Conservation (phyloP, 2,329 filamentous ascomycete genomes). For the Talaromyces pinophilus region DNA sequence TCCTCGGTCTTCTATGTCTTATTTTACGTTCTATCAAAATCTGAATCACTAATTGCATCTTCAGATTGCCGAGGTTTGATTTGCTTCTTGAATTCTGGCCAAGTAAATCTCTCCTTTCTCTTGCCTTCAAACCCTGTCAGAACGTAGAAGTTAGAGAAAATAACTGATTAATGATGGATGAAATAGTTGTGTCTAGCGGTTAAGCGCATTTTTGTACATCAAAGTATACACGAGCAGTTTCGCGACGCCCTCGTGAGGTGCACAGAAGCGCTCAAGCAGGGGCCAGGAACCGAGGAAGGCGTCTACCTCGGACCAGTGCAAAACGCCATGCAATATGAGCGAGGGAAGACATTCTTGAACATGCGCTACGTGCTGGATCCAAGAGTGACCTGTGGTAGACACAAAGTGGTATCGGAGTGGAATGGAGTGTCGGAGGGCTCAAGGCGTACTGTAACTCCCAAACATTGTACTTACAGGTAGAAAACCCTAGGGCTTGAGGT, state of each 20-base stretch:
- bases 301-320: no score
- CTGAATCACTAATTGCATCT: background rate
- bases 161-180: fast-evolving
- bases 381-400: background rate
- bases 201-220: background rate
- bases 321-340: no score
- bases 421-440: background rate
- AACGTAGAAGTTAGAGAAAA: background rate
- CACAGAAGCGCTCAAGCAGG: no score
- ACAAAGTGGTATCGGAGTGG: background rate
- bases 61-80: background rate
- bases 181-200: background rate
- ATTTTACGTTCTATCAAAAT: background rate
- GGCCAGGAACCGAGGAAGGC: no score
- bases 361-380: background rate
- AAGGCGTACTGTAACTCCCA: background rate
- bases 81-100: background rate
- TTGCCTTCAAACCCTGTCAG: background rate
- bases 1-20: background rate
- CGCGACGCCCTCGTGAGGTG: no score
- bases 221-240: background rate
- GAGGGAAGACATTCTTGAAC: background rate
- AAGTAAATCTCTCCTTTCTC: background rate
- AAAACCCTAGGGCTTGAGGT: background rate
- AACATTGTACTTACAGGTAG: background rate